A percentile compares a stretch with the other conserved stretches of the same genome.
These are phyloP conservation scores for Penicillium canariense DNA, from an alignment of 495 filamentous ascomycete genomes.

Conservation along the genomic window DNA sequence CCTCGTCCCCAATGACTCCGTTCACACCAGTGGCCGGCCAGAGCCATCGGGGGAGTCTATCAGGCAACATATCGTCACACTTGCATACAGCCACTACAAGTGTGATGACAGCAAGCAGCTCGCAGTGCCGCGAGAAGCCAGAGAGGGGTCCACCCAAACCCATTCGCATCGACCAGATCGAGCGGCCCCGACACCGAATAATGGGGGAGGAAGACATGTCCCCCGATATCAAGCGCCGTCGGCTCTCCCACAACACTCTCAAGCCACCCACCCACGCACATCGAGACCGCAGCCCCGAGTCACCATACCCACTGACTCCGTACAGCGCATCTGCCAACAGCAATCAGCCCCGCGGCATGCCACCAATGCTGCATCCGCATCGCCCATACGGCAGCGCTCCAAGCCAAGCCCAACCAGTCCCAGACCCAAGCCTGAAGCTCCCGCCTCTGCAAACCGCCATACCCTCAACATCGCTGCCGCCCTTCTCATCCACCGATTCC, in stretches of 20 bases:
- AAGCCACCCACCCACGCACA: slow-evolving; percentile 23
- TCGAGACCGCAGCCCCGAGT: slow-evolving; percentile 37
- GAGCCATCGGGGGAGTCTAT: slow-evolving; percentile 16
- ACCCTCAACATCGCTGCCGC: slow-evolving; percentile 31
- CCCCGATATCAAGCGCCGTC: slow-evolving; percentile 57
- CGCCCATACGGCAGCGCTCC: slow-evolving; percentile 26
- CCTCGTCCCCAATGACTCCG: slow-evolving; percentile 40
- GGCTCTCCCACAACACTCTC: slow-evolving; percentile 35
- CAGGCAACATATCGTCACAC: slow-evolving; percentile 14
- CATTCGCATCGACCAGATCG: slow-evolving; percentile 25
- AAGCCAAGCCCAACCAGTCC: slow-evolving; percentile 31
- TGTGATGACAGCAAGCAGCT: slow-evolving; percentile 21
- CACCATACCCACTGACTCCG: slow-evolving; percentile 33
- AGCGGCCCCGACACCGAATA: slow-evolving; percentile 26
- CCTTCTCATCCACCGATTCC: slow-evolving; percentile 28
- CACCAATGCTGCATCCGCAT: slow-evolving; percentile 40
- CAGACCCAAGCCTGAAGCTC: slow-evolving; percentile 50
- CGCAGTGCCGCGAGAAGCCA: slow-evolving; percentile 23
- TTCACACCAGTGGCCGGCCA: slow-evolving; percentile 27
- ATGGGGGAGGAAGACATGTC: slow-evolving; percentile 34
- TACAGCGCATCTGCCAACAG: slow-evolving; percentile 33
- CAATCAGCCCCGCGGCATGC: slow-evolving; percentile 27
- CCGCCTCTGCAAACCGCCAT: slow-evolving; percentile 47
- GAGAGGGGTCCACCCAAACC: slow-evolving; percentile 16
- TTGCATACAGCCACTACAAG: slow-evolving; percentile 10